phyloP scores from a whole-genome alignment of 257 asterid genomes.

The Ehretia macrophylla region DNA sequence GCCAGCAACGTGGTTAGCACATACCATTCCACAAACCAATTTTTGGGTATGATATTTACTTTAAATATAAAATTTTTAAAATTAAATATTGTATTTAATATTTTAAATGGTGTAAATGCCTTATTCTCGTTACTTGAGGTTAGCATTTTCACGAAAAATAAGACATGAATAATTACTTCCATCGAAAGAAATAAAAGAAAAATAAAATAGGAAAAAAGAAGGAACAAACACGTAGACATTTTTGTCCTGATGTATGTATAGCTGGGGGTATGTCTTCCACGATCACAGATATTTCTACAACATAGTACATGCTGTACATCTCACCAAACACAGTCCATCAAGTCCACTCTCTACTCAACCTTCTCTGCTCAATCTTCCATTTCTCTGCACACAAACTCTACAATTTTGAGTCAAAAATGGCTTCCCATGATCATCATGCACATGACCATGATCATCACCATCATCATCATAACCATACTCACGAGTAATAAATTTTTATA shows the following conservation, averaged over 20 bases:
- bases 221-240: not conserved
- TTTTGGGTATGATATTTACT: too few species aligned
- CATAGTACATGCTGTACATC: not conserved
- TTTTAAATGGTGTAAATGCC: too few species aligned
- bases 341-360: not conserved
- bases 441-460: slow-evolving; percentile 25
- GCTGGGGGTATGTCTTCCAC: not conserved
- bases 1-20: too few species aligned
- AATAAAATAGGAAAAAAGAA: too few species aligned
- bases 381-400: not conserved
- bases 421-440: slow-evolving; percentile 36
- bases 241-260: too few species aligned
- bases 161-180: not conserved
- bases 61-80: too few species aligned
- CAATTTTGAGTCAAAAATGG: slow-evolving; percentile 30
- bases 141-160: too few species aligned
- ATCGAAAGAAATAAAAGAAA: not conserved
- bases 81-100: too few species aligned
- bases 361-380: not conserved
- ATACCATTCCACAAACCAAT: too few species aligned
- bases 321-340: too few species aligned
- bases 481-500: slow-evolving; percentile 27
- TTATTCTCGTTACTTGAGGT: too few species aligned
- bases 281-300: not conserved
- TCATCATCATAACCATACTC: slow-evolving; percentile 18